Evolutionary conservation across 768 basidiomycete genomes (phyloP), one percentile per base, ranked within the genome.

Genomic region (Lactarius hatsudake): DNA sequence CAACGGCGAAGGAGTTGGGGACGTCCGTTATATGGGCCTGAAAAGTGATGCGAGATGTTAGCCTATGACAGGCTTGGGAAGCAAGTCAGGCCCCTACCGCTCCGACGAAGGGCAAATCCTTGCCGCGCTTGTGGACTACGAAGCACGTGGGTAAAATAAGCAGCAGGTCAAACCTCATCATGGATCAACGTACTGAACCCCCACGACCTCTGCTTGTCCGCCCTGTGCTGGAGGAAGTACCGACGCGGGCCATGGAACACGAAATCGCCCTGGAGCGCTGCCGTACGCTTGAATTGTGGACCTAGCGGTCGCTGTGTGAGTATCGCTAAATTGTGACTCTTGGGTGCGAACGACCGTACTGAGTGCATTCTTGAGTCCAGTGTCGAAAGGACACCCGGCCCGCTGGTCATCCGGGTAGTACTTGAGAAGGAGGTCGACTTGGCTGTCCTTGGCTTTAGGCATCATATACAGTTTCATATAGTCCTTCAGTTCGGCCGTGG

Each of bases 391-490:
- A 61, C 40, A 51, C 12, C 70, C 70, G 1, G 64, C 65, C 17
- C 62, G 53, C 8, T 43, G 70, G 34, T 62, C 58, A 40, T 69
- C 62, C 2, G 71, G 70, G 34, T 76, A 77, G 1, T 73, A 60
- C 13, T 40, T 40, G 42, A 75, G 54, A 26, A 75, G 55, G 28
- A 56, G 45, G 32, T 71, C 61, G 9, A 76, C 17, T 36, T 72
- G 68, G 0, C 32, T 34, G 7, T 65, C 56, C 0, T 66, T 62
- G 2, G 75, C 75, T 3, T 28, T 61, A 2, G 75, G 72, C n/a
- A 76, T 58, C 68, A 73, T 76, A 48, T 64, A 69, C 4, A 58
- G 63, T 73, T 28, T 65, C 64, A 45, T 53, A 23, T 65, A 71
- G 1, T 28, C 40, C 51, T 63, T 67, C 57, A 67, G 2, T 1